phyloP scores from a whole-genome alignment of 106 monocot genomes.

The Dendrobium officinale region DNA sequence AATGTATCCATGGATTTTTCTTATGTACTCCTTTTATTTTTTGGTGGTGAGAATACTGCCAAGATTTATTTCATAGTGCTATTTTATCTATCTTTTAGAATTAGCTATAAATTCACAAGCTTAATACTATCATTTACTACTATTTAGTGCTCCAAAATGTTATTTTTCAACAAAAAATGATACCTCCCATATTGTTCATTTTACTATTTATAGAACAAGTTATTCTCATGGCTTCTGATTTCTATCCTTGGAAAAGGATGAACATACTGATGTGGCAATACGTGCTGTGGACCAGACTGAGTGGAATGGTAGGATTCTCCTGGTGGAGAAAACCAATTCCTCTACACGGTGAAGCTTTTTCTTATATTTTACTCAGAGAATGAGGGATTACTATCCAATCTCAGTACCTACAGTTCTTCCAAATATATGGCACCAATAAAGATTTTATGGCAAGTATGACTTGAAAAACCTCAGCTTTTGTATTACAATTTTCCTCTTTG shows the following conservation, averaged over 20 bases:
- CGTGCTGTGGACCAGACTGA: conserved; percentile 61
- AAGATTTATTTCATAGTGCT: background rate
- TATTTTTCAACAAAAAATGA: background rate
- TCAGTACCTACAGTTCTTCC: conserved; percentile 7
- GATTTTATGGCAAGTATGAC: conserved; percentile 28
- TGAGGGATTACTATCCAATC: background rate
- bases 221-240: conserved; percentile 71
- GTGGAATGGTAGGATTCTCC: conserved; percentile 60
- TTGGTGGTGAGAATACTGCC: background rate
- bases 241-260: conserved; percentile 63
- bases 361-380: background rate
- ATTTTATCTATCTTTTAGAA: background rate
- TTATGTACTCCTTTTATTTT: background rate
- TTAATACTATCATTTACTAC: background rate
- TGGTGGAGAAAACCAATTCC: conserved; percentile 67
- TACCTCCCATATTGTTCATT: background rate
- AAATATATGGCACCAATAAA: conserved; percentile 16
- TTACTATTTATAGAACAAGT: conserved; percentile 35
- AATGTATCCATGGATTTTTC: background rate
- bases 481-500: background rate
- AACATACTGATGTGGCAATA: conserved; percentile 69
- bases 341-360: conserved; percentile 32
- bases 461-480: conserved; percentile 1
- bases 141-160: background rate
- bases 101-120: background rate